These are phyloP conservation scores for Russula foetens DNA, from an alignment of 768 basidiomycete genomes.

Conservation along the genomic window DNA sequence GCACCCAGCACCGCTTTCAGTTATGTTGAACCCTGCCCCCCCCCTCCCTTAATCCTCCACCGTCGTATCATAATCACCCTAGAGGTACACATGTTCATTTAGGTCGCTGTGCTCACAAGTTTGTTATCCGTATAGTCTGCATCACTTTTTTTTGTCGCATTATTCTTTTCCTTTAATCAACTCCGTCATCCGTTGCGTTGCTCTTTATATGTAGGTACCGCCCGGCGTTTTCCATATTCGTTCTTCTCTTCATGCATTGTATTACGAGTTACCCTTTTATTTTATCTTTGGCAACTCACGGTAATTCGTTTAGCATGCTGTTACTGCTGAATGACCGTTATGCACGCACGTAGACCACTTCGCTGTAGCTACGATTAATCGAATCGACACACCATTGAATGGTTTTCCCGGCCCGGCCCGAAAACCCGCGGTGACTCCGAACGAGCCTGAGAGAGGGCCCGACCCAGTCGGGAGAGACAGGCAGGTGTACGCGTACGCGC, in stretches of 20 bases:
- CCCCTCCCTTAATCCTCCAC: slow-evolving; percentile 2
- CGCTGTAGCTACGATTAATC: not conserved
- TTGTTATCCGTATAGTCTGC: slow-evolving; percentile 17
- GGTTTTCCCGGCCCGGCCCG: slow-evolving; percentile 3
- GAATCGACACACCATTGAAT: not conserved
- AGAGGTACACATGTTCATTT: slow-evolving; percentile 13
- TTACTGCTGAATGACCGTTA: slow-evolving; percentile 1
- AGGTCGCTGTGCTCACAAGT: slow-evolving; percentile 15
- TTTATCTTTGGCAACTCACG: slow-evolving; percentile 4
- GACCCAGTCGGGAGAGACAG: too few relatives aligned
- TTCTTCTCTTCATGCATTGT: slow-evolving; percentile 10
- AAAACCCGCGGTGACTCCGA: not conserved
- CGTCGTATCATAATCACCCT: slow-evolving; percentile 8
- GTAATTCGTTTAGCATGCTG: slow-evolving; percentile 5
- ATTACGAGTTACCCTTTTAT: slow-evolving; percentile 3
- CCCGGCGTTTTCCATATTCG: slow-evolving; percentile 1
- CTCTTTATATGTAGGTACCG: slow-evolving; percentile 12
- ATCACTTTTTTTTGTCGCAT: slow-evolving; percentile 16
- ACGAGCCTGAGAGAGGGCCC: too few relatives aligned
- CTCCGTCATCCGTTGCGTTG: slow-evolving; percentile 3
- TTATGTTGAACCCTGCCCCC: slow-evolving; percentile 3
- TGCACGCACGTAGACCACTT: not conserved
- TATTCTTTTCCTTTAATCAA: slow-evolving; percentile 6
- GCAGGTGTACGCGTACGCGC: too few relatives aligned
- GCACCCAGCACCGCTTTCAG: slow-evolving; percentile 4